These are phyloP conservation scores for Aureoboletus auriporus DNA, from an alignment of 768 basidiomycete genomes.

Conservation along the genomic window DNA sequence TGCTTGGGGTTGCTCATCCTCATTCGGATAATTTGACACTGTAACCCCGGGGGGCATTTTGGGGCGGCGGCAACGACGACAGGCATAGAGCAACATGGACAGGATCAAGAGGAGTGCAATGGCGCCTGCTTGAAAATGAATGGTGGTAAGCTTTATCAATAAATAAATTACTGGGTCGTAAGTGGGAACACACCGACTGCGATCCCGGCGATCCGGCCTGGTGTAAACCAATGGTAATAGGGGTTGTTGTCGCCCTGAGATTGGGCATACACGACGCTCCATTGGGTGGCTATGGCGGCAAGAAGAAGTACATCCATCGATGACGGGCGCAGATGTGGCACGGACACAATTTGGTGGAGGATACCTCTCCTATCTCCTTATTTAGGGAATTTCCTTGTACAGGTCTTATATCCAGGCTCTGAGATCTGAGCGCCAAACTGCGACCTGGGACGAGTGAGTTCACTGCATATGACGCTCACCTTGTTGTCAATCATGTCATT, in stretches of 20 bases:
- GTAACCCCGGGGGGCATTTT: background rate
- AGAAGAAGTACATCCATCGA: background rate
- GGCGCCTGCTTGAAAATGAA: constrained; percentile 4
- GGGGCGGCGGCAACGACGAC: constrained; percentile 6
- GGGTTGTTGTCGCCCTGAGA: background rate
- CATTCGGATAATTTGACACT: background rate
- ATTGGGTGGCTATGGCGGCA: constrained; percentile 1
- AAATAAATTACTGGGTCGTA: too few relatives aligned
- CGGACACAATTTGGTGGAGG: background rate
- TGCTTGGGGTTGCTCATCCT: background rate
- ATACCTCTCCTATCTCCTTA: too few relatives aligned
- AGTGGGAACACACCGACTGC: constrained; percentile 19
- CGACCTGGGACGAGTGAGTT: too few relatives aligned
- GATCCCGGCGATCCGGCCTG: constrained; percentile 24
- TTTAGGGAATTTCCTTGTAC: too few relatives aligned
- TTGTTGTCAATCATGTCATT: too few relatives aligned
- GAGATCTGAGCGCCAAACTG: too few relatives aligned
- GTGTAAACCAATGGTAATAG: constrained; percentile 18
- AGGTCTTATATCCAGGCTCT: too few relatives aligned
- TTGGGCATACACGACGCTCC: constrained; percentile 13
- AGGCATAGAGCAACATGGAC: background rate
- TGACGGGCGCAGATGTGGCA: background rate
- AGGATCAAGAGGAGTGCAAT: constrained; percentile 5
- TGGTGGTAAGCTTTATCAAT: too few relatives aligned
- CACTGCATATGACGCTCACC: too few relatives aligned